Evolutionary conservation across 352 stramenopile genomes (phyloP), one percentile per base, ranked within the genome.

Genomic region (Thraustochytrium sp.): DNA sequence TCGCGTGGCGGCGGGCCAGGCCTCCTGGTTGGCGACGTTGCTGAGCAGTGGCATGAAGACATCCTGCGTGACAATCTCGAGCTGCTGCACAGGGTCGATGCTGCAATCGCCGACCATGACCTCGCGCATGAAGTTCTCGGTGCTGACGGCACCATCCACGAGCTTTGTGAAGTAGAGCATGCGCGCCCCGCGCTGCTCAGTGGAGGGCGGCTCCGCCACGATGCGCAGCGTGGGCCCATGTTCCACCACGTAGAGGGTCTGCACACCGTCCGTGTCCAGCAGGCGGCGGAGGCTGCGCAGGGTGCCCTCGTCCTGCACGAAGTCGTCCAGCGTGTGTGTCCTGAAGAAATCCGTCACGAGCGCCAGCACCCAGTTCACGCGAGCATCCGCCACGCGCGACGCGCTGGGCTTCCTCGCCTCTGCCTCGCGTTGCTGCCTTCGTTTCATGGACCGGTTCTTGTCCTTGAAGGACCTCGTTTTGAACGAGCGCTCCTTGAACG

Each of bases 31-130:
- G 21, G 90, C 89, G 4, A 90, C 89, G 82, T 99, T 99, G 34
- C 91, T 97, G 49, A 98, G 94, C 29, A 99, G 85, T 5, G 95
- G 95, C 53, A 98, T 86, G 85, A 98, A 97, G 18, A 98, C 90
- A 72, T 98, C 95, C 18, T 94, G 94, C 44, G 97, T 94, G 11
- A 98, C 82, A 2, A 94, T 90, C 85, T 99, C 95, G 16, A 99
- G 86, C 84, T 98, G 95, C 87, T 98, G 94, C 63, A 98, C 94
- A 31, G 92, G 95, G 85, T 98, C 94, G 2, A 88, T 92, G 29
- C 26, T 63, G 44, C 68, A 80, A 4, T 80, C 68, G 2, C 68
- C 68, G 21, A 80, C 68, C 11, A 80, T 3, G n/a, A 80, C 38
- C 44, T 80, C 44, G n/a, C 31, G 18, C 23, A n/a, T 37, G n/a